Conservation (phyloP, 371 early-diverging fungal species). For the Entomophthora muscae region DNA sequence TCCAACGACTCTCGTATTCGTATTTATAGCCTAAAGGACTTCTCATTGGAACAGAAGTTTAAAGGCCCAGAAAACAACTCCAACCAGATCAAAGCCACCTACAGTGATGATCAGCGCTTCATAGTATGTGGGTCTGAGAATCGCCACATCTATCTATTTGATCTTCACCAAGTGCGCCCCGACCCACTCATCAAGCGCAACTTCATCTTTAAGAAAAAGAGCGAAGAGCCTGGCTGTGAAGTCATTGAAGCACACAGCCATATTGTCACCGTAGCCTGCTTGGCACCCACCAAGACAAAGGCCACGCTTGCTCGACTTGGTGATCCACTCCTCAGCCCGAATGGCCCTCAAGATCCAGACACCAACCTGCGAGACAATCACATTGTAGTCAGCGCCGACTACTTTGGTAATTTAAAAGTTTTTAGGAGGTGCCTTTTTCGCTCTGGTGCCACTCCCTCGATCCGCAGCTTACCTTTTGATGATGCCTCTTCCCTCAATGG, state of each 20-base stretch:
- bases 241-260: constrained; percentile 24
- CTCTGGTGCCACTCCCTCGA: neutral
- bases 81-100: constrained; percentile 50
- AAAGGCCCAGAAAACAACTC: constrained; percentile 49
- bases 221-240: constrained; percentile 18
- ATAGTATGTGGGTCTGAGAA: constrained; percentile 74
- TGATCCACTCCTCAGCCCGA: constrained; percentile 19
- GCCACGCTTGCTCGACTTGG: constrained; percentile 27
- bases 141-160: constrained; percentile 41
- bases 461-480: neutral
- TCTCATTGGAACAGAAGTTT: constrained; percentile 48
- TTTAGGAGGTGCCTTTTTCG: constrained; percentile 30
- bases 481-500: too few relatives aligned
- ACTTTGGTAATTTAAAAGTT: constrained; percentile 36
- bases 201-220: constrained; percentile 18
- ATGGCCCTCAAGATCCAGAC: constrained; percentile 10
- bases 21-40: constrained; percentile 52
- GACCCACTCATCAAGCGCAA: constrained; percentile 12
- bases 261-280: constrained; percentile 31
- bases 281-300: constrained; percentile 39
- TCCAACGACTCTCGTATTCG: constrained; percentile 69
- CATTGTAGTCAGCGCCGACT: constrained; percentile 43
- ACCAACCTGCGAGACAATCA: constrained; percentile 26
- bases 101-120: constrained; percentile 51
- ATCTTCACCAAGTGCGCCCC: neutral